phyloP scores from a whole-genome alignment of 148 eudicot genomes.

The Fallopia convolvulus region DNA sequence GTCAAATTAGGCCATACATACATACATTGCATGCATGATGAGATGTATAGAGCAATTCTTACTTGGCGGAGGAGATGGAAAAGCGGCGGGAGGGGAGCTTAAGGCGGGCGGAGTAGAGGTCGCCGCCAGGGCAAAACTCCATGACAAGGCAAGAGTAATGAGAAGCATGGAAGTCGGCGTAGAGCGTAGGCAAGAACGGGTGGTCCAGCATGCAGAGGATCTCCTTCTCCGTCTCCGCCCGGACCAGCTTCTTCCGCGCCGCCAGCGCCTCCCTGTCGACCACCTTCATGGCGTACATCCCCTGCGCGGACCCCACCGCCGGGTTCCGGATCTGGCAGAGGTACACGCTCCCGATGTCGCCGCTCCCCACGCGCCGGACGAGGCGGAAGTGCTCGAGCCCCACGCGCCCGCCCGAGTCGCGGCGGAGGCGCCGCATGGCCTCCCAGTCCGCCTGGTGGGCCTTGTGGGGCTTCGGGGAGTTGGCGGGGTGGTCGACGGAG shows the following conservation, averaged over 20 bases:
- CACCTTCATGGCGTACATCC: slow-evolving; percentile 69
- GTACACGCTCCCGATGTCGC: slow-evolving; percentile 72
- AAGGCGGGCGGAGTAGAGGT: slow-evolving; percentile 52
- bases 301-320: slow-evolving; percentile 32
- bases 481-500: not conserved
- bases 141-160: slow-evolving; percentile 75
- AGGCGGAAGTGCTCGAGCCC: slow-evolving; percentile 65
- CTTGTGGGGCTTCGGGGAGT: slow-evolving; percentile 62
- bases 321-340: slow-evolving; percentile 65
- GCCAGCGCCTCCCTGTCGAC: slow-evolving; percentile 73
- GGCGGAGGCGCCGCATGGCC: slow-evolving; percentile 48
- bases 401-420: slow-evolving; percentile 34
- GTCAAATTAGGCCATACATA: not conserved
- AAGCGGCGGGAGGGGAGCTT: slow-evolving; percentile 49
- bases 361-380: slow-evolving; percentile 61
- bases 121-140: slow-evolving; percentile 88
- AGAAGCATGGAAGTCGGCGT: slow-evolving; percentile 75
- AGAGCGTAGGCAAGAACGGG: slow-evolving; percentile 76
- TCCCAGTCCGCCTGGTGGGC: slow-evolving; percentile 76
- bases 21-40: not conserved
- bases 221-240: slow-evolving; percentile 75
- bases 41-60: slow-evolving; percentile 3
- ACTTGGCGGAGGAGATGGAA: slow-evolving; percentile 53
- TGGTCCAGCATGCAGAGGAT: slow-evolving; percentile 66
- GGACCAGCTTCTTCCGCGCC: slow-evolving; percentile 45